Percentiles rank a stretch among this genome's conserved stretches.
Evolutionary conservation across 2,329 filamentous ascomycete genomes (phyloP).

Genomic region (Hirsutella rhossiliensis): DNA sequence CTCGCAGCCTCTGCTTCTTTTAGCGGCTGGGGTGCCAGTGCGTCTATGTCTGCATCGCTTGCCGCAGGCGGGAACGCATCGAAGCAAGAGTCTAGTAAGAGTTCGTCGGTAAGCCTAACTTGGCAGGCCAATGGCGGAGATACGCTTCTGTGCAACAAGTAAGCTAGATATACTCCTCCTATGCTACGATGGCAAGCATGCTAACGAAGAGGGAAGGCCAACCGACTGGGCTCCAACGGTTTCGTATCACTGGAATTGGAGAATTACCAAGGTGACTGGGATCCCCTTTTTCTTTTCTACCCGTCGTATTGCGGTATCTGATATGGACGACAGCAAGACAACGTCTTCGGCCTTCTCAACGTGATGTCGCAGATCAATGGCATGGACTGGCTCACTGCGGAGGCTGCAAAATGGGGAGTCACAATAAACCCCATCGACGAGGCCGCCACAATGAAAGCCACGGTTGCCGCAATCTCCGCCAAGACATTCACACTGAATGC

Average conservation of each 20-base stretch:
- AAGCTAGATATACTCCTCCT: neutral
- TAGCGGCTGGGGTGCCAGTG: neutral
- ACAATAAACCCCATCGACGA: no score
- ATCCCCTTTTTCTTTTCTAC: neutral
- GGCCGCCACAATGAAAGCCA: no score
- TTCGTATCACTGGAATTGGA: slow-evolving; percentile 4
- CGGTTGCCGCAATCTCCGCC: no score
- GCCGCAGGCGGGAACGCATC: neutral
- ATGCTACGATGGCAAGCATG: no score
- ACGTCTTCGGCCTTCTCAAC: neutral
- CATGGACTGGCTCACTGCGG: neutral
- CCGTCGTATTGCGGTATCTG: no score
- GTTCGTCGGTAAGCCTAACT: neutral
- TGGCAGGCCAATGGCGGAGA: slow-evolving; percentile 4
- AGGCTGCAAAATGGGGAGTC: neutral
- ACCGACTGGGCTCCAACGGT: slow-evolving; percentile 2
- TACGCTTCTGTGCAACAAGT: slow-evolving; percentile 3
- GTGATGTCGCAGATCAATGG: neutral
- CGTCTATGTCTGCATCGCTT: neutral
- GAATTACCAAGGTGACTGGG: slow-evolving; percentile 1
- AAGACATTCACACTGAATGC: no score
- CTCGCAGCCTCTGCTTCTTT: neutral
- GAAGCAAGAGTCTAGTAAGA: neutral
- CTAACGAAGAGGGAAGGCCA: neutral
- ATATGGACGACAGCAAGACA: neutral